Evolutionary conservation across 2,329 filamentous ascomycete genomes (phyloP), one percentile per base, ranked within the genome.

Genomic region (Reticulascus tulasneorum): DNA sequence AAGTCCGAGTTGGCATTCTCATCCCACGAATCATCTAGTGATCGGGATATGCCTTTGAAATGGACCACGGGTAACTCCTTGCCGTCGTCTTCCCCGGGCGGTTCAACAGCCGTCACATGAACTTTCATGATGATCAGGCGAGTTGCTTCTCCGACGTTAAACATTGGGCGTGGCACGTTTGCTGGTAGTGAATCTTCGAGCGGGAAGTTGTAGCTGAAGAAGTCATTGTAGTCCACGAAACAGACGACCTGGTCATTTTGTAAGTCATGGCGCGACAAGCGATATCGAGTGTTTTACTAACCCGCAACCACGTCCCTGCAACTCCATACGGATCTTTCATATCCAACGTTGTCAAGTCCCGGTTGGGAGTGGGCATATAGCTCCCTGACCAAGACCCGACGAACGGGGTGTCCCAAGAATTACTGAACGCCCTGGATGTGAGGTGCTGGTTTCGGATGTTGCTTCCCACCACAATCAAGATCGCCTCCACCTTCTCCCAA

Each of bases 401-500:
- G 51, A 81, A 83, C 0, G 76, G 70, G 10, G 51, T 61, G 22
- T 67, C 61, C 73, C 77, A 82, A n/a, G 75, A 60, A 18, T 67
- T 60, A 10, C 58, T 59, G 38, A 79, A 72, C 3, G 73, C 59
- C 3, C 64, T 62, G 13, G 65, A 63, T 7, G 66, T 58, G 9
- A 70, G 54, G 10, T 65, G 60, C 46, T 75, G 73, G 9, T 58
- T 52, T 24, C 63, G 58, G 33, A 84, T 66, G 52, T 87, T 88
- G 51, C 74, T 69, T 4, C 73, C 74, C 4, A 90, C 58, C 3
- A 83, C 77, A 4, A 89, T 65, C 68, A 88, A 76, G 35, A 88
- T 75, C 8, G 82, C 79, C 58, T 90, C 85, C 9, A 89, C 62
- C 62, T 85, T 86, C 58, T 90, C 84, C 86, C 86, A 91, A 57